A percentile compares a stretch with the other conserved stretches of the same genome.
Conservation (phyloP, 495 filamentous ascomycete species). For the Hypoxylon lenormandii region DNA sequence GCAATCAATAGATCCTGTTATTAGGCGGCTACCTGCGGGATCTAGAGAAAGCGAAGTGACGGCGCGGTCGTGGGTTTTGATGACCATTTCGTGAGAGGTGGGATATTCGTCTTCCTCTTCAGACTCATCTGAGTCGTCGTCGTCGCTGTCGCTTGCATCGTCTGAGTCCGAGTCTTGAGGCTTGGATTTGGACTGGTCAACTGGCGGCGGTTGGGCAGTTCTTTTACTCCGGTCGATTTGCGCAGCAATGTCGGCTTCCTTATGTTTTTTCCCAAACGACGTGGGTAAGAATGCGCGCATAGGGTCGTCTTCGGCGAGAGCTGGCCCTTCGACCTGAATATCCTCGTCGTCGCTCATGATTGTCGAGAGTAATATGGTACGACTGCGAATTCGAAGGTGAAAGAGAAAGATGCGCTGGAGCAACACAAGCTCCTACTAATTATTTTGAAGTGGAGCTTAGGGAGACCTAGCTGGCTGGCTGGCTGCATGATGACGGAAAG, state of each 20-base stretch:
- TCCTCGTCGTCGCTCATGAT: constrained; percentile 73
- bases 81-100: constrained; percentile 88
- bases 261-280: constrained; percentile 86
- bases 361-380: not conserved
- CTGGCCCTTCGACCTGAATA: constrained; percentile 63
- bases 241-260: constrained; percentile 75
- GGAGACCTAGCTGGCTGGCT: constrained; percentile 17
- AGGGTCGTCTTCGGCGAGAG: constrained; percentile 72
- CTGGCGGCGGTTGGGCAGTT: constrained; percentile 47
- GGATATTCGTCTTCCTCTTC: constrained; percentile 92
- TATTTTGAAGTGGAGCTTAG: no score
- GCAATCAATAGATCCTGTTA: constrained; percentile 91
- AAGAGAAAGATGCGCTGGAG: constrained; percentile 13
- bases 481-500: constrained; percentile 38
- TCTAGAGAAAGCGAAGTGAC: constrained; percentile 87
- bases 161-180: constrained; percentile 50
- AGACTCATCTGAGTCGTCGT: constrained; percentile 64
- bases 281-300: constrained; percentile 84
- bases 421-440: constrained; percentile 18
- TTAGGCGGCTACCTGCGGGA: constrained; percentile 82
- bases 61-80: constrained; percentile 91
- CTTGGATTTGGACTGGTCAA: constrained; percentile 38
- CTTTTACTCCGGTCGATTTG: constrained; percentile 85
- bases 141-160: constrained; percentile 63
- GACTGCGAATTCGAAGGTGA: constrained; percentile 3